Conservation (phyloP, 2,329 filamentous ascomycete genomes). For the Botrytis fabae region DNA sequence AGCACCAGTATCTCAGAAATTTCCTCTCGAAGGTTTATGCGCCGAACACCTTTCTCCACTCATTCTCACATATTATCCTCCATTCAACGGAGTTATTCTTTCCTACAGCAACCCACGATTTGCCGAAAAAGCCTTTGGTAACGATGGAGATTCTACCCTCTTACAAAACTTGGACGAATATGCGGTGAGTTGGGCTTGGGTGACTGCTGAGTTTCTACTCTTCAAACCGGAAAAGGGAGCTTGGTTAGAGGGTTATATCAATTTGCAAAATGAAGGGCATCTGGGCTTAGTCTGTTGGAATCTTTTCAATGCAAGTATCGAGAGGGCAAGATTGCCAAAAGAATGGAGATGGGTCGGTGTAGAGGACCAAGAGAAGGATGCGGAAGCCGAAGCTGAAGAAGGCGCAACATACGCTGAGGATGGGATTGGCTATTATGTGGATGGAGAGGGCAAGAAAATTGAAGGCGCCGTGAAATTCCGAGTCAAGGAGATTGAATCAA, state of each 20-base stretch:
- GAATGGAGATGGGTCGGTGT: slow-evolving; percentile 77
- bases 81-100: slow-evolving; percentile 72
- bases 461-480: slow-evolving; percentile 72
- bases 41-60: slow-evolving; percentile 74
- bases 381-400: slow-evolving; percentile 41
- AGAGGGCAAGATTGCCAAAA: slow-evolving; percentile 70
- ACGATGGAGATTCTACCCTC: slow-evolving; percentile 50
- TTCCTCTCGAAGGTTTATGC: slow-evolving; percentile 69
- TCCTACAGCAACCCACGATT: slow-evolving; percentile 70
- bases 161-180: slow-evolving; percentile 72
- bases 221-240: slow-evolving; percentile 75
- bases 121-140: slow-evolving; percentile 57
- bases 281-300: slow-evolving; percentile 88
- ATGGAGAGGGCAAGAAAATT: slow-evolving; percentile 68
- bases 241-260: slow-evolving; percentile 77
- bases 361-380: slow-evolving; percentile 41
- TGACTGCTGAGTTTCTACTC: slow-evolving; percentile 82
- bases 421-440: slow-evolving; percentile 71
- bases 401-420: slow-evolving; percentile 51
- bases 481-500: slow-evolving; percentile 83
- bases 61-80: slow-evolving; percentile 73
- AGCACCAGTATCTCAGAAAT: slow-evolving; percentile 67
- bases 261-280: slow-evolving; percentile 85
- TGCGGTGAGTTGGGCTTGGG: slow-evolving; percentile 81
- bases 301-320: slow-evolving; percentile 87